Conservation (phyloP, 1,284 basidiomycete genomes). For the Fomitopsis schrenkii region DNA sequence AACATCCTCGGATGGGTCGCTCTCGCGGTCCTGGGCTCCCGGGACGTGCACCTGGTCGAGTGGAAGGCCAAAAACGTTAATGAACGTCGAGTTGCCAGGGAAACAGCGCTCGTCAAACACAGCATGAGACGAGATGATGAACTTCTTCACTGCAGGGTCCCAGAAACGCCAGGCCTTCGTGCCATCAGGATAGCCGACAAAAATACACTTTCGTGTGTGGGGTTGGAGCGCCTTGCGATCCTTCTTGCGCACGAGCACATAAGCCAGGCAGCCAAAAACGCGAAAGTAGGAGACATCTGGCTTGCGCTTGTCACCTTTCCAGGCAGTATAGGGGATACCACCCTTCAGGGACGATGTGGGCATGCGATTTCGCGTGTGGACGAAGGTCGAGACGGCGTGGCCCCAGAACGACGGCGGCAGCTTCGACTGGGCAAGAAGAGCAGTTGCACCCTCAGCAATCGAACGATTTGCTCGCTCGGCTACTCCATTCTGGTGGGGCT, state of each 20-base stretch:
- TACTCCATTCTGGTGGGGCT: conserved; percentile 31
- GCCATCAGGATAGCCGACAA: too few species aligned
- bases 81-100: conserved; percentile 11
- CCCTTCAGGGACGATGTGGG: too few species aligned
- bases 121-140: conserved; percentile 15
- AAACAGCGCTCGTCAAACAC: conserved; percentile 26
- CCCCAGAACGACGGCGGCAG: conserved; percentile 23
- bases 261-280: too few species aligned
- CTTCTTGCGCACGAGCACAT: too few species aligned
- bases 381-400: background rate
- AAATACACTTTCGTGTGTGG: too few species aligned
- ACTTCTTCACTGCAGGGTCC: too few species aligned
- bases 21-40: background rate
- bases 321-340: too few species aligned
- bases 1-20: background rate
- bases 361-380: too few species aligned
- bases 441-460: conserved; percentile 11
- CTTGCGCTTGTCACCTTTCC: too few species aligned
- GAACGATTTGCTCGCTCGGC: conserved; percentile 27
- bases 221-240: too few species aligned
- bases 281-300: too few species aligned
- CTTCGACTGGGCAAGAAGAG: conserved; percentile 19
- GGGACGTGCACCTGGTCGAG: conserved; percentile 1
- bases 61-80: conserved; percentile 1
- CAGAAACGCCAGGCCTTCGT: too few species aligned